Evolutionary conservation across 2,329 filamentous ascomycete species (phyloP).

Genomic region (Lasiodiplodia sp.): DNA sequence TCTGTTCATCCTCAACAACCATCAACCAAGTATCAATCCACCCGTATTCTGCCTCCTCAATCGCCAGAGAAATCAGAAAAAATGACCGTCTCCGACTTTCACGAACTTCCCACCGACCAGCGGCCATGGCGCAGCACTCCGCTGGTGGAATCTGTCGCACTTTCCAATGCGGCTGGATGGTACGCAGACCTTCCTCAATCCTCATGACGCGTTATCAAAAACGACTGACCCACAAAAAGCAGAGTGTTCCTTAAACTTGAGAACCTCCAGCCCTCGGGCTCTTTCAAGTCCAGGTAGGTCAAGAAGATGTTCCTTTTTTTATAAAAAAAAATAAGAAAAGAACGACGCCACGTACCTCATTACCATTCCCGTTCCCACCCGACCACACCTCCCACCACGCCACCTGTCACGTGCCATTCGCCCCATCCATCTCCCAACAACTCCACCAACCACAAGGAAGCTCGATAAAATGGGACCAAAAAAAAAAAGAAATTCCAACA

Average conservation of each 20-base stretch:
- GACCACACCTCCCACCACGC: not conserved
- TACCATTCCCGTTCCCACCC: not conserved
- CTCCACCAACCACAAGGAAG: not conserved
- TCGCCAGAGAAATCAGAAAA: not conserved
- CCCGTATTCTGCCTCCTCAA: not conserved
- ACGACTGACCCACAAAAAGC: slow-evolving; percentile 46
- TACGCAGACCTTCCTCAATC: slow-evolving; percentile 50
- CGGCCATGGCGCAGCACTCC: slow-evolving; percentile 76
- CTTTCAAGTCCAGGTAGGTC: slow-evolving; percentile 74
- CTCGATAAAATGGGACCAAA: too few species aligned
- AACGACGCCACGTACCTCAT: not conserved
- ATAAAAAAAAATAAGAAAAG: not conserved
- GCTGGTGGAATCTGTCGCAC: slow-evolving; percentile 68
- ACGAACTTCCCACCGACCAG: slow-evolving; percentile 17
- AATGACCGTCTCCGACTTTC: not conserved
- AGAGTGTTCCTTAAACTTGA: slow-evolving; percentile 87
- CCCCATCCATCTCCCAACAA: not conserved
- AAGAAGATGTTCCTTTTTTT: not conserved
- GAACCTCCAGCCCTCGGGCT: slow-evolving; percentile 82
- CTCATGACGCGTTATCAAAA: not conserved
- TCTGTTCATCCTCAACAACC: not conserved
- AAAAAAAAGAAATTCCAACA: not conserved
- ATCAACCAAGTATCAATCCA: not conserved
- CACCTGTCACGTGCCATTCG: not conserved
- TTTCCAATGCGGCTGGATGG: slow-evolving; percentile 77